Percentiles rank a stretch among this genome's conserved stretches.
These are phyloP conservation scores for Lasiosphaeria hispida DNA, from an alignment of 495 filamentous ascomycete genomes.

Conservation along the genomic window DNA sequence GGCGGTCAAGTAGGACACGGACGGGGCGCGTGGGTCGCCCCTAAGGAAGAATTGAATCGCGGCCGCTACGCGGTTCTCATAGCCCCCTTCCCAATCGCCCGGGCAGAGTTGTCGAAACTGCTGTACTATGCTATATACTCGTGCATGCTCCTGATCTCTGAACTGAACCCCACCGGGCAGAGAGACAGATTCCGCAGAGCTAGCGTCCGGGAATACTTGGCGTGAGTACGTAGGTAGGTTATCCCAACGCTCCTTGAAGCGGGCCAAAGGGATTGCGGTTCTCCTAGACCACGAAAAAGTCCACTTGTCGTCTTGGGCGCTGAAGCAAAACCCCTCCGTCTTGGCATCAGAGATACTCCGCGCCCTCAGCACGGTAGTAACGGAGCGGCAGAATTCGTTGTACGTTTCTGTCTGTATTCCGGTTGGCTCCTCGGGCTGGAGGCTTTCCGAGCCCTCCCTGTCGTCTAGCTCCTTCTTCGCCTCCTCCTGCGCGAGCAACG, in stretches of 20 bases:
- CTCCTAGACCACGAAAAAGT: constrained; percentile 6
- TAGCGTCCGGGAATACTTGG: background rate
- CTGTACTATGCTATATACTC: constrained; percentile 3
- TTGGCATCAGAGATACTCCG: too few relatives aligned
- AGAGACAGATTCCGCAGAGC: background rate
- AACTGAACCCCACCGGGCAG: background rate
- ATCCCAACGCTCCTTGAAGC: constrained; percentile 11
- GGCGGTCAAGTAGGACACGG: too few relatives aligned
- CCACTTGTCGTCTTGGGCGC: constrained; percentile 9
- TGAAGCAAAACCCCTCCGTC: constrained; percentile 9
- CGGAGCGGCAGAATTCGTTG: too few relatives aligned
- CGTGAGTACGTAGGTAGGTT: constrained; percentile 6
- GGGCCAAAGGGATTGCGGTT: constrained; percentile 6
- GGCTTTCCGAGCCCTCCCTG: too few relatives aligned
- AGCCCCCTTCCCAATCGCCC: constrained; percentile 1
- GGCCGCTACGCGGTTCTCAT: background rate
- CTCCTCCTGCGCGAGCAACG: background rate
- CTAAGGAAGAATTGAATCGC: background rate
- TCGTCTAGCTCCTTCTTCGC: too few relatives aligned
- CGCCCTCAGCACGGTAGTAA: too few relatives aligned
- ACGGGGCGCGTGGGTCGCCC: too few relatives aligned
- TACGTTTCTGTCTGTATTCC: too few relatives aligned
- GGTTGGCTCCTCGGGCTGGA: too few relatives aligned
- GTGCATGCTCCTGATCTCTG: constrained; percentile 2
- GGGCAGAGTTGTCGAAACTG: constrained; percentile 6